Base-by-base conservation (phyloP, 768 basidiomycete genomes). In the Boletus reticuloceps region DNA sequence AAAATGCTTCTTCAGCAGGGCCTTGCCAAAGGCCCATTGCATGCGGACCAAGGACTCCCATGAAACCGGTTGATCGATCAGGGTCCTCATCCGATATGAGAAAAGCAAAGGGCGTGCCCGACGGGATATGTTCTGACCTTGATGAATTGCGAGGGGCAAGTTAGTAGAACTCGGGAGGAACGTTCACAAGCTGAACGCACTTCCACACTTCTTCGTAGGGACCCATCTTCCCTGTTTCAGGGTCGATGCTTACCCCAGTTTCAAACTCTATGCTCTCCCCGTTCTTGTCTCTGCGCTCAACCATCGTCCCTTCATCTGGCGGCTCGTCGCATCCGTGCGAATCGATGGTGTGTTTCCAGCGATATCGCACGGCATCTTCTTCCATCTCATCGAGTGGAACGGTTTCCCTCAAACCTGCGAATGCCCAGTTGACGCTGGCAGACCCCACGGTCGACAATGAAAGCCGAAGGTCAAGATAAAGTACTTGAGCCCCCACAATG, bases 171-270 rank as follows among this genome's bases (percentile, higher is more conserved):
- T 25, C 25, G 25, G 20, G 19, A 1, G 32, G n/a, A 25, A 25
- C 8, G 9, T 47, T 29, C 3, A 20, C 11, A 19, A 37, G 27
- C 17, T 32, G 41, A 42, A 32, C 58, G 43, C 49, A 68, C 66
- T 45, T 54, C 59, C 61, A 63, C 16, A 60, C 48, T 17, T 68
- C 66, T 51, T 65, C 58, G 39, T 61, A 68, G 17, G 47, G 32
- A 11, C 48, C 55, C 17, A 54, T 36, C 38, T 50, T 40, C 10
- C 64, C 64, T 19, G 59, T 62, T 34, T 56, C 34, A 0, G 58
- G 67, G 39, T 55, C 53, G 5, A 57, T 1, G 32, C 58, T 55
- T 16, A 57, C 29, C 27, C 57, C 61, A 16, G 41, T 58, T 40
- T 69, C 59, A 11, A 27, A 50, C 58, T 34, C 51, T 25, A 25